Evolutionary conservation across 1,139 yeast genomes (phyloP), one percentile per base, ranked within the genome.

Genomic region (Lodderomyces jiufengensis): DNA sequence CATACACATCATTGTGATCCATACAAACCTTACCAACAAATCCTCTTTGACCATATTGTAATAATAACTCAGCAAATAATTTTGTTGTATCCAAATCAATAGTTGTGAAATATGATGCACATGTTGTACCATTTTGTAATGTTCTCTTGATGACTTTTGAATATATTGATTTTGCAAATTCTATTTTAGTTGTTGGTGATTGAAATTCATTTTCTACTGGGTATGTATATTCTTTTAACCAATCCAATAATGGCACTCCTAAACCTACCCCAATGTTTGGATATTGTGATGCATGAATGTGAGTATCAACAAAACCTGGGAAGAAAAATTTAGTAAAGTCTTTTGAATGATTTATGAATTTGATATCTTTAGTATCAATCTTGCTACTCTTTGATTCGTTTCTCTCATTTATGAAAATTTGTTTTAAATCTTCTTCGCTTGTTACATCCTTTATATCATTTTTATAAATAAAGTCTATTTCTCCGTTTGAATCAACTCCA

Each of bases 251-350:
- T 1, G 95, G 94, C 2, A 85, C 68, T 43, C 83, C 85, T 31
- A 95, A 88, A 43, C 95, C 94, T 27, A 92, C 78, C 1, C 97
- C 97, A 33, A 78, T 72, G 57, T 92, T 92, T n/a, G 97, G 97
- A 55, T 79, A 92, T 61, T 92, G 98, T 4, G 97, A 84, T 0
- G 97, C 97, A 57, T 92, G 98, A 42, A 88, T 87, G 55, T 92
- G 98, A 2, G 97, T 88, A 53, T 92, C 98, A 10, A 92, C 66
- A 50, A 92, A 88, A 1, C 98, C 98, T 0, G 98, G 98, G 51
- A 86, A 78, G 50, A 83, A 77, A 55, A 90, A 88, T 36, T 70
- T 61, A 34, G 60, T 44, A 13, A 31, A 32, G 26, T 57, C 55
- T 8, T 49, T 40, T n/a, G 61, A 53, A 29, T 51, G 48, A 42